Conservation (phyloP, 169 alveolate species). For the Cryptosporidium tyzzeri region DNA sequence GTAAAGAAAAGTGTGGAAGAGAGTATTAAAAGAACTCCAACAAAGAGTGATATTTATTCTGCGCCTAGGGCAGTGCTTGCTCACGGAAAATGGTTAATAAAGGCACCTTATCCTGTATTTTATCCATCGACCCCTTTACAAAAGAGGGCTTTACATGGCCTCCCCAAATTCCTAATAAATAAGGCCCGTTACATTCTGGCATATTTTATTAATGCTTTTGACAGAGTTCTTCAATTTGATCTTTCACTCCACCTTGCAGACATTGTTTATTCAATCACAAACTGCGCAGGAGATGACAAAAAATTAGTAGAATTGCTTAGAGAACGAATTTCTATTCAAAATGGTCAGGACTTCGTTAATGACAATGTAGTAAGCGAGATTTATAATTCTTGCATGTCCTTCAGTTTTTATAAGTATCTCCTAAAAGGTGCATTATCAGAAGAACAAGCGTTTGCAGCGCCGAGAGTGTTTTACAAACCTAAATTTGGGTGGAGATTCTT, state of each 20-base stretch:
- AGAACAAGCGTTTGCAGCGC: conserved; percentile 73
- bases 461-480: conserved; percentile 71
- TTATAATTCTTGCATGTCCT: conserved; percentile 41
- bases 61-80: conserved; percentile 46
- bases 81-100: conserved; percentile 70
- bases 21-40: conserved; percentile 21
- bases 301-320: conserved; percentile 23
- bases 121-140: conserved; percentile 17
- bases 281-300: conserved; percentile 30
- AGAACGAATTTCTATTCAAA: conserved; percentile 1
- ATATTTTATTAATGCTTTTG: conserved; percentile 54
- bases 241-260: conserved; percentile 41
- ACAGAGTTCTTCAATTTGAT: conserved; percentile 27
- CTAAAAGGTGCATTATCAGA: conserved; percentile 66
- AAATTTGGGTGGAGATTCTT: conserved; percentile 55
- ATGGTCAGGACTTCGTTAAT: conserved; percentile 28
- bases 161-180: conserved; percentile 48
- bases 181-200: conserved; percentile 63
- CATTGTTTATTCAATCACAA: conserved; percentile 27
- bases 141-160: conserved; percentile 40
- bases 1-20: conserved; percentile 9
- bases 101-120: conserved; percentile 64
- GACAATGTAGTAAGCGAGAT: conserved; percentile 23
- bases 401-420: conserved; percentile 44
- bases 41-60: conserved; percentile 51